phyloP scores from a whole-genome alignment of 805 yeast species.

The Spathaspora passalidarum region DNA sequence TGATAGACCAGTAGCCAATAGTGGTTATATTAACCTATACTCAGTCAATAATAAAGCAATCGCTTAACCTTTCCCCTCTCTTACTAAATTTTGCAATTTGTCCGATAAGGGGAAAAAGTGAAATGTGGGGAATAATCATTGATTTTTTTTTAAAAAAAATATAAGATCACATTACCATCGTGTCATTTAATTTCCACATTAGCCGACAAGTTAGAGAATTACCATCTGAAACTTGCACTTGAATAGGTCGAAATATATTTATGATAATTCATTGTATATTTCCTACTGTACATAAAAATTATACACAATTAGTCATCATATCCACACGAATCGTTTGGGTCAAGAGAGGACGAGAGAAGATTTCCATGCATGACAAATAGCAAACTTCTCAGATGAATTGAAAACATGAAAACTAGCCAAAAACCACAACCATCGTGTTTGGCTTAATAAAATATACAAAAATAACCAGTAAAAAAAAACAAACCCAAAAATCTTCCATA shows the following conservation, averaged over 20 bases:
- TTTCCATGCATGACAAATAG: neutral
- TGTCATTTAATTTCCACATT: too few relatives aligned
- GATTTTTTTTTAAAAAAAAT: neutral
- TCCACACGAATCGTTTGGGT: neutral
- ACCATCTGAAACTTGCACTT: too few relatives aligned
- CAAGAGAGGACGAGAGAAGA: neutral
- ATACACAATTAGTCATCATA: neutral
- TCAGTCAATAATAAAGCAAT: too few relatives aligned
- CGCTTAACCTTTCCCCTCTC: neutral
- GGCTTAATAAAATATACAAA: neutral
- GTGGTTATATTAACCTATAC: too few relatives aligned
- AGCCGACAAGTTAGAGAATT: too few relatives aligned
- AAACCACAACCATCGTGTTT: neutral
- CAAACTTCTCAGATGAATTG: neutral
- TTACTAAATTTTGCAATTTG: neutral
- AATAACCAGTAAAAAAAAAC: neutral
- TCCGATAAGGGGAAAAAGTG: neutral
- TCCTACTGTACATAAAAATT: neutral
- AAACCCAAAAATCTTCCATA: constrained; percentile 1
- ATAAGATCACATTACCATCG: too few relatives aligned
- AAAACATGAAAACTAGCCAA: neutral
- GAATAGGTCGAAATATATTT: too few relatives aligned
- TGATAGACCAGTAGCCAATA: too few relatives aligned
- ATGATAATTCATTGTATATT: neutral
- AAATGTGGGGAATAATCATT: neutral